A percentile compares a stretch with the other conserved stretches of the same genome.
Conservation (phyloP, 2,329 filamentous ascomycete species). For the Hymenoscyphus linearis region DNA sequence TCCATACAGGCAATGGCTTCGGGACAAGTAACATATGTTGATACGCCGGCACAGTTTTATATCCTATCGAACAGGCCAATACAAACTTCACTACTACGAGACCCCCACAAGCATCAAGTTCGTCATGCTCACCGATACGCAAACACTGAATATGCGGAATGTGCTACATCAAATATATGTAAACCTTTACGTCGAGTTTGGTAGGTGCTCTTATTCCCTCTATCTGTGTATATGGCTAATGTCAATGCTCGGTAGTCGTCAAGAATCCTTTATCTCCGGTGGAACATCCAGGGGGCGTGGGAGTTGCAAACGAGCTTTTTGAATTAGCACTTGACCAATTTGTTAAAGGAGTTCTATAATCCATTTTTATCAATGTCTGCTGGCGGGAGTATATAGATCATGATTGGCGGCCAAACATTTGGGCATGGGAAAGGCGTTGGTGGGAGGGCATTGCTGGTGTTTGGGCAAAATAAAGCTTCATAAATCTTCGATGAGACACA, state of each 20-base stretch:
- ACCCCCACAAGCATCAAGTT: conserved; percentile 94
- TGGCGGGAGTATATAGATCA: not conserved
- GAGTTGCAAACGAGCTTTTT: conserved; percentile 67
- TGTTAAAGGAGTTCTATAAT: conserved; percentile 54
- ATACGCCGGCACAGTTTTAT: conserved; percentile 61
- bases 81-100: conserved; percentile 99
- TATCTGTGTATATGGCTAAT: not conserved
- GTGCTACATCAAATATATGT: conserved; percentile 98
- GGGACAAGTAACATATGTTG: not conserved
- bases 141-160: conserved; percentile 83
- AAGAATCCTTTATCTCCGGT: conserved; percentile 66
- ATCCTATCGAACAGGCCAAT: conserved; percentile 86
- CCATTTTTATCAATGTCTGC: not conserved
- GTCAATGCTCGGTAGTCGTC: conserved; percentile 45
- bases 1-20: not conserved
- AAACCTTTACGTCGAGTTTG: conserved; percentile 94
- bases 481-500: conserved; percentile 5
- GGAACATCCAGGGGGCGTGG: conserved; percentile 62
- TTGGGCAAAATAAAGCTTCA: conserved; percentile 7
- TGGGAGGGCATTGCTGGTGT: conserved; percentile 19
- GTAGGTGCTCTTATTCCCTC: conserved; percentile 41
- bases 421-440: conserved; percentile 20
- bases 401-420: not conserved
- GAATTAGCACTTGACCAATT: conserved; percentile 73
- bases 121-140: conserved; percentile 91